These are phyloP conservation scores for Fraxinus ornus DNA, from an alignment of 305 asterid species.

Conservation along the genomic window DNA sequence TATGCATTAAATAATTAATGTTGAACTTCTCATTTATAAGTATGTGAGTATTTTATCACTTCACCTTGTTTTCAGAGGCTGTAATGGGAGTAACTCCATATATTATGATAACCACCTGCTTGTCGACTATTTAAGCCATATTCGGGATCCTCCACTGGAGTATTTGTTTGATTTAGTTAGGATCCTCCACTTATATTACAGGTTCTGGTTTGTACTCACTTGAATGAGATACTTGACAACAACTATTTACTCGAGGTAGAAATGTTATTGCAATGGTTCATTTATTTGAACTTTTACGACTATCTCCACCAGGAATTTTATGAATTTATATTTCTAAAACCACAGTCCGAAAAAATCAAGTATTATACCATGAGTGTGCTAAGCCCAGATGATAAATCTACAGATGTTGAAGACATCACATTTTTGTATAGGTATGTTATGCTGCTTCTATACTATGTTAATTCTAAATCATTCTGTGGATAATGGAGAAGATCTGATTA, in stretches of 20 bases:
- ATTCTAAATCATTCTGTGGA: neutral
- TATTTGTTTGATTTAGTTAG: neutral
- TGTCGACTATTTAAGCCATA: neutral
- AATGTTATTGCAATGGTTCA: conserved; percentile 21
- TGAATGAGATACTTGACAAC: conserved; percentile 82
- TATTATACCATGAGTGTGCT: conserved; percentile 93
- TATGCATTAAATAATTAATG: conserved; percentile 7
- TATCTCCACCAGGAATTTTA: conserved; percentile 19
- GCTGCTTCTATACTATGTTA: conserved; percentile 14
- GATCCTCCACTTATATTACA: conserved; percentile 37
- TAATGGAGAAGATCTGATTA: neutral
- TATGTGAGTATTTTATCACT: conserved; percentile 2
- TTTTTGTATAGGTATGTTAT: conserved; percentile 72
- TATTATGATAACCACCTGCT: conserved; percentile 4
- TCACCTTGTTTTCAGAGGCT: conserved; percentile 4
- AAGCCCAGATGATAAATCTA: conserved; percentile 59
- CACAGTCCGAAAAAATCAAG: conserved; percentile 79
- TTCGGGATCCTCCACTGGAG: conserved; percentile 17
- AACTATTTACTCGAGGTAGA: conserved; percentile 71
- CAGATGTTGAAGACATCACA: conserved; percentile 71
- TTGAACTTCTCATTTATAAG: conserved; percentile 9
- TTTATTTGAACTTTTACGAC: conserved; percentile 22
- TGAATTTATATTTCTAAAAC: conserved; percentile 20
- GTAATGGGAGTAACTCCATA: conserved; percentile 3
- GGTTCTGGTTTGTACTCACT: conserved; percentile 93